Evolutionary conservation across 139 green algal species (phyloP), one percentile per base, ranked within the genome.

Genomic region (Coelastrella sp.): DNA sequence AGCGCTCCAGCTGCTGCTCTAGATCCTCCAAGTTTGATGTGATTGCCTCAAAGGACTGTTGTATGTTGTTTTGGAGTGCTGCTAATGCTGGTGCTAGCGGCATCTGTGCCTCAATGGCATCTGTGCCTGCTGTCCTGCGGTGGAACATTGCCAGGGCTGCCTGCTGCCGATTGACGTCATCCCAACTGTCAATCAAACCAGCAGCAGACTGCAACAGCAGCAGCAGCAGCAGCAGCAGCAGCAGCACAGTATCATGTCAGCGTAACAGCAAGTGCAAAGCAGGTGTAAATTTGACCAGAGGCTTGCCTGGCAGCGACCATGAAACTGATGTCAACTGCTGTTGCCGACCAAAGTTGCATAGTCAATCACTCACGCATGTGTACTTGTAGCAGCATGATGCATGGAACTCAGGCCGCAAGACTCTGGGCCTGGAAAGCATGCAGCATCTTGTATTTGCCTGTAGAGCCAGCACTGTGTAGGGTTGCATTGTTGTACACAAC

Each of bases 91-190:
- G 87, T 58, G 87, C 87, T 24, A 91, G 79, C 3, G 87, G 87
- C 79, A 91, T 82, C 66, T 74, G 22, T 72, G 79, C 79, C 66
- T 72, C 20, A 35, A 87, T 87, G 66, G 59, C 79, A 11, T 10
- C 27, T 22, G 66, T 66, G 49, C 66, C 65, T 63, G 56, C 79
- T 57, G 49, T n/a, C 20, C 35, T 56, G 24, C 63, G 78, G 19
- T 86, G 87, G 56, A 91, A 91, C 79, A 91, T 49, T 25, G 20
- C 66, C 20, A 91, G 79, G 12, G 78, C 87, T 78, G 80, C 87
- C 22, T 83, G 87, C 79, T 74, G 87, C 56, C 87, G 60, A 27
- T 75, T 83, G 7, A 82, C 66, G 35, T 91, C 87, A 15, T 87
- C 87, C 59, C 78, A 87, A 65, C 87, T 84, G 59, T 91, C 87